phyloP scores from a whole-genome alignment of 2,329 filamentous ascomycete genomes.

The Colletotrichum gloeosporioides region DNA sequence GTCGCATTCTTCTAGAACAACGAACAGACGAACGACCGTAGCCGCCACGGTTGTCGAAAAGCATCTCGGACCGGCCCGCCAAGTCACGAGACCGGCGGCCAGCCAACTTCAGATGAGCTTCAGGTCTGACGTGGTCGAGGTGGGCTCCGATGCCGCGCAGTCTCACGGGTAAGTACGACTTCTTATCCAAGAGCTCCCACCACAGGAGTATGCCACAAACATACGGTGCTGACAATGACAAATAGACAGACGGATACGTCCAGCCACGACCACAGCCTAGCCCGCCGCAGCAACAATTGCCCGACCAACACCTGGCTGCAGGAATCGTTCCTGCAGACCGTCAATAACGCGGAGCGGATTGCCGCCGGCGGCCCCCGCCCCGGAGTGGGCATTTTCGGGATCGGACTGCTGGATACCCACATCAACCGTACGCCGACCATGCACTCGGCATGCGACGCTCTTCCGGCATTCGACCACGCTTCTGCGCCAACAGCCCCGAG shows the following conservation, averaged over 20 bases:
- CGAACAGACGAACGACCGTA: neutral
- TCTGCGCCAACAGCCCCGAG: neutral
- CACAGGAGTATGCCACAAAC: neutral
- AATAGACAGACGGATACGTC: constrained; percentile 20
- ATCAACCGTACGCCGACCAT: constrained; percentile 31
- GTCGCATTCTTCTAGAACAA: neutral
- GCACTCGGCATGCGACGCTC: constrained; percentile 27
- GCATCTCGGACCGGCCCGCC: neutral
- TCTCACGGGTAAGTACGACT: neutral
- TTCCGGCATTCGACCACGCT: constrained; percentile 28
- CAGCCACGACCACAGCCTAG: constrained; percentile 26
- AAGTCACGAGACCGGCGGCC: neutral
- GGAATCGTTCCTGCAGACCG: constrained; percentile 13
- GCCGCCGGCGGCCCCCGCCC: constrained; percentile 27
- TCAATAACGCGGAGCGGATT: constrained; percentile 34
- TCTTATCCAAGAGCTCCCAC: neutral
- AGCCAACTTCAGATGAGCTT: constrained; percentile 10
- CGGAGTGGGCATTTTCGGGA: constrained; percentile 30
- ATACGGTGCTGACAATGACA: neutral
- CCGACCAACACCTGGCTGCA: neutral
- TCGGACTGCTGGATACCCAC: constrained; percentile 33
- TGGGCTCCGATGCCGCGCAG: constrained; percentile 6
- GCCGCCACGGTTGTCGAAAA: neutral
- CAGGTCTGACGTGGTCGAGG: constrained; percentile 13
- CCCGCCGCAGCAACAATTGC: neutral